Evolutionary conservation across 352 stramenopile species (phyloP).

Genomic region (Plasmopara muralis): DNA sequence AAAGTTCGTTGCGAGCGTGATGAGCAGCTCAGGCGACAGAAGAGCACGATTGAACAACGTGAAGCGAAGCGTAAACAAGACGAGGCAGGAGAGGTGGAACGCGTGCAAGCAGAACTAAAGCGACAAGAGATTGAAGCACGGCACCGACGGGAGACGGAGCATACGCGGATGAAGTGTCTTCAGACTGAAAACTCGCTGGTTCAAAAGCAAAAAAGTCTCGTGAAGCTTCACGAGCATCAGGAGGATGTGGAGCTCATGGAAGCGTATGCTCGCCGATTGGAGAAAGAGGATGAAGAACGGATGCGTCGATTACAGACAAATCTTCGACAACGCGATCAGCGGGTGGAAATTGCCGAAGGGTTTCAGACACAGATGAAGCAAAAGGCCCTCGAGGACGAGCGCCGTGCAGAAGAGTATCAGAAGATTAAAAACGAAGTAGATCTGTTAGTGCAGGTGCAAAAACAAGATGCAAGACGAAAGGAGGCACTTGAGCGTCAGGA

Average conservation of each 20-base stretch:
- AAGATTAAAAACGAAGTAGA: too few relatives aligned
- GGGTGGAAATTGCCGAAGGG: slow-evolving; percentile 3
- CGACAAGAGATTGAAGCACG: slow-evolving; percentile 38
- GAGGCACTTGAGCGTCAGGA: too few relatives aligned
- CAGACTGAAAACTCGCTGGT: too few relatives aligned
- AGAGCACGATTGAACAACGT: slow-evolving; percentile 1
- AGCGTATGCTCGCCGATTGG: slow-evolving; percentile 50
- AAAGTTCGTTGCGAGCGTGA: slow-evolving; percentile 6
- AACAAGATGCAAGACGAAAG: too few relatives aligned
- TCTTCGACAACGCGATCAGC: slow-evolving; percentile 38
- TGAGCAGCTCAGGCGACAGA: too few relatives aligned
- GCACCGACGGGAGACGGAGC: slow-evolving; percentile 16
- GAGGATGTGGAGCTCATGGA: slow-evolving; percentile 70
- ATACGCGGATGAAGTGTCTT: too few relatives aligned
- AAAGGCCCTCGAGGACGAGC: too few relatives aligned
- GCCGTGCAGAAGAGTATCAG: too few relatives aligned
- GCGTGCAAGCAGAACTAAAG: slow-evolving; percentile 45
- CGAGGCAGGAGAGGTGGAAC: slow-evolving; percentile 46
- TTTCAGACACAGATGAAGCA: too few relatives aligned
- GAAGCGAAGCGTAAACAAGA: slow-evolving; percentile 32
- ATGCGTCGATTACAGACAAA: slow-evolving; percentile 37
- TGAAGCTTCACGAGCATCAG: slow-evolving; percentile 26
- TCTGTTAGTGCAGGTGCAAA: too few relatives aligned
- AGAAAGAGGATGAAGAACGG: slow-evolving; percentile 50
- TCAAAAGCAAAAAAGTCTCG: too few relatives aligned